Percentiles rank a stretch among this genome's conserved stretches.
Conservation (phyloP, 306 rosid genomes). For the Vigna trinervia region DNA sequence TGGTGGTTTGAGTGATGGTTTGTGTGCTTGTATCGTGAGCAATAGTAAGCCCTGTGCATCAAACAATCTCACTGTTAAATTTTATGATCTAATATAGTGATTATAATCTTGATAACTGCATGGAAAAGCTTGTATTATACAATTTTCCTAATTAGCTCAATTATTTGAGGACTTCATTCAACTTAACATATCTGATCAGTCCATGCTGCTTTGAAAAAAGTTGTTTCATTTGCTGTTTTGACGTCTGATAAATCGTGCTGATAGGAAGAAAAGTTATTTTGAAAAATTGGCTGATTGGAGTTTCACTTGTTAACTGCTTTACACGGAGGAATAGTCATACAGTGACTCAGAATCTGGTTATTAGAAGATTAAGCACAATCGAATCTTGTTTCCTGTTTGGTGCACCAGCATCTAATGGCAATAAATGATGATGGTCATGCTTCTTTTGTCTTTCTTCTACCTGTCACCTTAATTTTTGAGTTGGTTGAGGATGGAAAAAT, state of each 20-base stretch:
- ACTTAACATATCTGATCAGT: conserved; percentile 25
- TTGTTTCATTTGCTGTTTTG: neutral
- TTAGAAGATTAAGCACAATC: neutral
- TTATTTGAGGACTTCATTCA: neutral
- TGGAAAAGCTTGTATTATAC: conserved; percentile 1
- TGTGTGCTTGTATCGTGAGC: conserved; percentile 76
- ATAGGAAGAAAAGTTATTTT: conserved; percentile 4
- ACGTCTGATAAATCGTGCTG: neutral
- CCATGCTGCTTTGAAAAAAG: conserved; percentile 6
- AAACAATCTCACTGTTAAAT: conserved; percentile 22
- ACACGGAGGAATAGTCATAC: neutral
- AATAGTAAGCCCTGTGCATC: conserved; percentile 69
- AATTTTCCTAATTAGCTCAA: neutral
- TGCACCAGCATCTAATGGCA: conserved; percentile 20
- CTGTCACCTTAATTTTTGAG: neutral
- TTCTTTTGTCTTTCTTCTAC: conserved; percentile 22
- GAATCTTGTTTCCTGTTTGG: conserved; percentile 27
- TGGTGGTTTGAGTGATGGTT: conserved; percentile 70
- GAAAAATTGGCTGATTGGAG: conserved; percentile 6
- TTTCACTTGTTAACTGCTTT: neutral
- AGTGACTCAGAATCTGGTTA: conserved; percentile 3
- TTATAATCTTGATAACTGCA: conserved; percentile 22
- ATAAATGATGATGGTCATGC: conserved; percentile 1
- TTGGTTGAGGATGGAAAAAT: conserved; percentile 37
- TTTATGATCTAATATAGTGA: neutral